A percentile compares a stretch with the other conserved stretches of the same genome.
Evolutionary conservation across 306 rosid species (phyloP).

Genomic region (Quercus cerris): DNA sequence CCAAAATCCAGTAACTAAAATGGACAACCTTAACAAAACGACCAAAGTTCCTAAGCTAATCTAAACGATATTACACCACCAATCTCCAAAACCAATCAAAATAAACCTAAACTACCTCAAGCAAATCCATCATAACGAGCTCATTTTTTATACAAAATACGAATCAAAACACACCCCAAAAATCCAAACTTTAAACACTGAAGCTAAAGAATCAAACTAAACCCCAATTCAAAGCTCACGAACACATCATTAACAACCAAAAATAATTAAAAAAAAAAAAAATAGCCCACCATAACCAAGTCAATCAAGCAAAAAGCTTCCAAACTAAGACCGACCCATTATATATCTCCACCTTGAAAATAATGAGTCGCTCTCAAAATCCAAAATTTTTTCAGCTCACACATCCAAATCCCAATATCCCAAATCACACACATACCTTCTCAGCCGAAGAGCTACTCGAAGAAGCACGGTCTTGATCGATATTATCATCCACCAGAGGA

Average conservation of each 20-base stretch:
- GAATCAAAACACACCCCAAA: background rate
- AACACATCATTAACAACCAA: background rate
- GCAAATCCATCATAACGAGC: background rate
- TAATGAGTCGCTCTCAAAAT: conserved; percentile 10
- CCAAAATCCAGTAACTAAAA: background rate
- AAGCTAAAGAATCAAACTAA: background rate
- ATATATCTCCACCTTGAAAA: background rate
- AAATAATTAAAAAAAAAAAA: background rate
- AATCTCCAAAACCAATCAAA: conserved; percentile 7
- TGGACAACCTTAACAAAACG: background rate
- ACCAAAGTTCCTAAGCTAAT: background rate
- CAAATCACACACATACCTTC: conserved; percentile 17
- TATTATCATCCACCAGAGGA: background rate
- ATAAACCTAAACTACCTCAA: background rate
- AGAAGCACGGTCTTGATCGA: conserved; percentile 31
- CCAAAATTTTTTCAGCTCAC: background rate
- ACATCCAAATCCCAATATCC: background rate
- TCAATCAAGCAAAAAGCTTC: conserved; percentile 21
- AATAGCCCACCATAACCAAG: background rate
- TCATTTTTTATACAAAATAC: background rate
- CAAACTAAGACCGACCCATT: conserved; percentile 5
- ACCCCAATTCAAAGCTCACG: background rate
- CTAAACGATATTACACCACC: background rate
- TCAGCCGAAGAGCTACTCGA: conserved; percentile 24
- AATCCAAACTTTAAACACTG: background rate